A percentile compares a stretch with the other conserved stretches of the same genome.
These are phyloP conservation scores for Ceratocystiopsis sp. DNA, from an alignment of 2,329 filamentous ascomycete genomes.

Conservation along the genomic window DNA sequence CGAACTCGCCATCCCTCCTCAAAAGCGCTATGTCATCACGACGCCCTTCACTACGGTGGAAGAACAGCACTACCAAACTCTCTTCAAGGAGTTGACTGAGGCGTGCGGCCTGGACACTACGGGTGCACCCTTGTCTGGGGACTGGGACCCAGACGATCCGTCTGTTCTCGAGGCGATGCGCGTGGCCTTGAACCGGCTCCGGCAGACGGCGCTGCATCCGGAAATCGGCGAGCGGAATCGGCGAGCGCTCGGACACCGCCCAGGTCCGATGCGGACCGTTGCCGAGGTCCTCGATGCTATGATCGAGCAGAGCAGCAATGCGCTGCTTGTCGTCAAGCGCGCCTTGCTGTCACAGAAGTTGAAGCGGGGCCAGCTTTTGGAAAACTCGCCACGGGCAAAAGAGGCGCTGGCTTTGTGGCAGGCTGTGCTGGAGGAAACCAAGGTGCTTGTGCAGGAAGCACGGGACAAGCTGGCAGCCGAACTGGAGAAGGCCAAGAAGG, in stretches of 20 bases:
- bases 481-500: constrained; percentile 20
- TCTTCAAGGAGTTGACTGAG: constrained; percentile 61
- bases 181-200: constrained; percentile 47
- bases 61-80: constrained; percentile 67
- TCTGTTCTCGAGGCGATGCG: constrained; percentile 54
- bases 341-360: constrained; percentile 45
- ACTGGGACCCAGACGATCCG: constrained; percentile 48
- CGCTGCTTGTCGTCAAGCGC: constrained; percentile 52
- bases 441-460: constrained; percentile 42
- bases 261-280: constrained; percentile 59
- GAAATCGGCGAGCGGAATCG: constrained; percentile 56
- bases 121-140: constrained; percentile 42
- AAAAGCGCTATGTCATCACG: constrained; percentile 74
- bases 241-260: constrained; percentile 42
- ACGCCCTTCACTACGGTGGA: constrained; percentile 83
- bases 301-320: constrained; percentile 66
- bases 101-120: constrained; percentile 46
- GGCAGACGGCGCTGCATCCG: constrained; percentile 44
- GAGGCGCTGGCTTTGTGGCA: constrained; percentile 58
- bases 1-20: constrained; percentile 63
- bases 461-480: constrained; percentile 42
- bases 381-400: constrained; percentile 51
- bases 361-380: constrained; percentile 58
- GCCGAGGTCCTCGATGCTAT: constrained; percentile 77
- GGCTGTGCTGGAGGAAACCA: constrained; percentile 31